Percentiles rank a stretch among this genome's conserved stretches.
These are phyloP conservation scores for Pichia membranifaciens DNA, from an alignment of 805 yeast genomes.

Conservation along the genomic window DNA sequence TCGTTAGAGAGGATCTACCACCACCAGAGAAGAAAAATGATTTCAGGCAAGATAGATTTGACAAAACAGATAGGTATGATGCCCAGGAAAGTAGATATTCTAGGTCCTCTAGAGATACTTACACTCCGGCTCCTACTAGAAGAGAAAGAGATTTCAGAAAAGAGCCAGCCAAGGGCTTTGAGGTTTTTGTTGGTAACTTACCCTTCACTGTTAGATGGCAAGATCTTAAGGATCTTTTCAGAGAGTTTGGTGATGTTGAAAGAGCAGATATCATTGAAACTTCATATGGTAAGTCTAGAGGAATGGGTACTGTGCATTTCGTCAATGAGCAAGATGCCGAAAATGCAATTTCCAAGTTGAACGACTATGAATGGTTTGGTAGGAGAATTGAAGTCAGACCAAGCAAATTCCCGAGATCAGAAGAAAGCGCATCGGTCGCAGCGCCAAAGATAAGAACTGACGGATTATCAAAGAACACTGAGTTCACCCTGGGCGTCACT, in stretches of 20 bases:
- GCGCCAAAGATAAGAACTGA: conserved; percentile 10
- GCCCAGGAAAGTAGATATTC: conserved; percentile 5
- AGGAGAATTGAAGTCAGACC: conserved; percentile 74
- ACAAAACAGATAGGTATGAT: conserved; percentile 5
- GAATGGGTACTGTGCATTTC: conserved; percentile 78
- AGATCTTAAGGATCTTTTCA: conserved; percentile 77
- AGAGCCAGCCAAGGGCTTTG: conserved; percentile 33
- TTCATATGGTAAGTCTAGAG: conserved; percentile 70
- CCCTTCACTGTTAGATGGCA: conserved; percentile 84
- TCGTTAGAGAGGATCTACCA: conserved; percentile 87
- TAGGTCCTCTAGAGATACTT: conserved; percentile 6
- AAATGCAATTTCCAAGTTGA: conserved; percentile 61
- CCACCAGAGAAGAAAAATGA: conserved; percentile 47
- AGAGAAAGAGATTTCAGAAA: conserved; percentile 13
- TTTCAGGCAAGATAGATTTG: conserved; percentile 4
- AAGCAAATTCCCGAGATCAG: conserved; percentile 38
- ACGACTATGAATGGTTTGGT: conserved; percentile 70
- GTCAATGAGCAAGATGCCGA: conserved; percentile 60
- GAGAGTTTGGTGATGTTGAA: conserved; percentile 67
- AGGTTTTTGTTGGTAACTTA: conserved; percentile 72
- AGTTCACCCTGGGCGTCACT: conserved; percentile 59
- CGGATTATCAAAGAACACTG: conserved; percentile 36
- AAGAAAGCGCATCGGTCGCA: conserved; percentile 14
- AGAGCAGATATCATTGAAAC: conserved; percentile 75
- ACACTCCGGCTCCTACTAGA: conserved; percentile 14